phyloP scores from a whole-genome alignment of 805 yeast genomes.

The Sporopachydermia lactativora region DNA sequence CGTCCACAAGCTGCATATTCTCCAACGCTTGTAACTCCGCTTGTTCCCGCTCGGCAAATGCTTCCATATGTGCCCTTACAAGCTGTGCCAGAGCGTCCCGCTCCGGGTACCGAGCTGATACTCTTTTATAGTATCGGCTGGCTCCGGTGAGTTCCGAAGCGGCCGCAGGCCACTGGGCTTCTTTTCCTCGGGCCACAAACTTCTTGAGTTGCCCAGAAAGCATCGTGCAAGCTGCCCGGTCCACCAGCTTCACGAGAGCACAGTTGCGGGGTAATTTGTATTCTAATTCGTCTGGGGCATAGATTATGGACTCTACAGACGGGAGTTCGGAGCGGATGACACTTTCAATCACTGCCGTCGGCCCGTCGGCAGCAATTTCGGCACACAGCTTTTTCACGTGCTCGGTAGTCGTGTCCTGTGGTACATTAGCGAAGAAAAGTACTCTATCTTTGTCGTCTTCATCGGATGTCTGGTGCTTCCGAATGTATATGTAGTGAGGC shows the following conservation, averaged over 20 bases:
- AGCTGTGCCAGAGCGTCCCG: conserved; percentile 35
- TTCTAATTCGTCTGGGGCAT: conserved; percentile 5
- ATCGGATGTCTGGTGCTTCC: conserved; percentile 42
- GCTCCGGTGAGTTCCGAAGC: conserved; percentile 27
- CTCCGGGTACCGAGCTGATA: conserved; percentile 22
- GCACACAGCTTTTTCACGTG: conserved; percentile 43
- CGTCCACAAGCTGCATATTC: conserved; percentile 56
- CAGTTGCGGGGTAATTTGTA: conserved; percentile 56
- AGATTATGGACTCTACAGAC: conserved; percentile 23
- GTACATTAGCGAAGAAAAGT: conserved; percentile 67
- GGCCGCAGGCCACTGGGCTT: conserved; percentile 16
- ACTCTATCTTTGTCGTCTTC: conserved; percentile 23
- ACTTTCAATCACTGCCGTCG: conserved; percentile 43
- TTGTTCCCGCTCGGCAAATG: conserved; percentile 59
- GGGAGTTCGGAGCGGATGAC: conserved; percentile 26
- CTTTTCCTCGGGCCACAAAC: conserved; percentile 14
- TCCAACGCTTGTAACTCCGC: conserved; percentile 38
- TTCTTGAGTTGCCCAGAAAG: conserved; percentile 53
- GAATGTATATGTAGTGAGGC: conserved; percentile 47
- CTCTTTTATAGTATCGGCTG: conserved; percentile 24
- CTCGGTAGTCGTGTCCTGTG: conserved; percentile 41
- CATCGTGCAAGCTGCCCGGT: conserved; percentile 47
- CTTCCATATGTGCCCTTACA: conserved; percentile 47
- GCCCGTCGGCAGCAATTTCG: conserved; percentile 36
- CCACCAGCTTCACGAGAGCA: conserved; percentile 62